Evolutionary conservation across 768 basidiomycete genomes (phyloP), one percentile per base, ranked within the genome.

Genomic region (Lactarius evosmus): DNA sequence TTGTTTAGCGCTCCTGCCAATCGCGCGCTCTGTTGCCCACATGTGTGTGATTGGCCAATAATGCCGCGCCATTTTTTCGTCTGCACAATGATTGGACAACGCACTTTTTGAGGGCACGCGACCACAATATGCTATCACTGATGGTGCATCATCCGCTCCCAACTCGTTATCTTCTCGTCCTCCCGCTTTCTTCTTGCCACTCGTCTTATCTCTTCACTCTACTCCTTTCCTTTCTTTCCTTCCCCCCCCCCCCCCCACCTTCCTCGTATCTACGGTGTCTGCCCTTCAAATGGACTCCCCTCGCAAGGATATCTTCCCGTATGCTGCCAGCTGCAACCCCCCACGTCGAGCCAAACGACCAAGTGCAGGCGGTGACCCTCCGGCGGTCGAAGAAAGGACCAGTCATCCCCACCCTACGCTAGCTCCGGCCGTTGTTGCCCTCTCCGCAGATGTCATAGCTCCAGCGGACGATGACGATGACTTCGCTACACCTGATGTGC

Each of bases 271-370:
- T n/a, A 6, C 22, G 9, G 32, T 38, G 4, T 16, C 12, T 33
- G 7, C 41, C 44, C 16, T 33, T 19, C 56, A 17, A 29, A 67
- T 67, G 62, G 62, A 67, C 27, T 11, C 62, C 38, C 25, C 69
- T 22, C 40, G 53, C 19, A 69, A 62, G 52, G 72, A 73, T 50
- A 49, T 56, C 16, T 22, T 69, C 2, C 4, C 70, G 9, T 80
- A 80, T 70, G 62, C 73, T 1, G 78, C 72, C 0, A 70, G 74
- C 32, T 76, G 74, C 69, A 81, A 82, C 70, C 81, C 81, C 0
- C 77, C 80, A 0, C 79, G 80, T 60, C 76, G 74, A 27, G 79
- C 77, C 9, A 82, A 82, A 67, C 80, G 80, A 22, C 64, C 64
- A 16, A 56, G 22, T 44, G n/a, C 50, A 2, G 29, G 46, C 30